Base-by-base conservation (phyloP, 1,139 yeast species). In the Magnusiomyces fungicola region DNA sequence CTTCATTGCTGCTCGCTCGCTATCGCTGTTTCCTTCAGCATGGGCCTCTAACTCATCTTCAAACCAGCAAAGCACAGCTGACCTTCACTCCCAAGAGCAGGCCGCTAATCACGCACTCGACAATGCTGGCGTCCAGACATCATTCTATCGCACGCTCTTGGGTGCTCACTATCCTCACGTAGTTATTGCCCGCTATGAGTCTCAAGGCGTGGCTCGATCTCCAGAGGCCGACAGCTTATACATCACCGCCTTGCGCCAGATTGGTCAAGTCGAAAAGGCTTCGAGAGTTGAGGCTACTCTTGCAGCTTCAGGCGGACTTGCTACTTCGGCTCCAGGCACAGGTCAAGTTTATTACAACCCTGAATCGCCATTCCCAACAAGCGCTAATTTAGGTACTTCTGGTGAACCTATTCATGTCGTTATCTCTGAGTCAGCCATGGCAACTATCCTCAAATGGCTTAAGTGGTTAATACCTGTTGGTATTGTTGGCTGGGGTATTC, bases 401-500 rank as follows among this genome's bases (percentile, higher is more conserved):
- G 71, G 71, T 43, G 89, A 83, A 53, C 98, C 98, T 1, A 78
- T 92, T 36, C 96, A 92, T 67, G 97, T 92, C 22, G 78, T 92
- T 33, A 88, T 92, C 21, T 81, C 92, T 21, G 97, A 90, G 63
- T 80, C 95, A 32, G 78, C 85, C 2, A 74, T 85, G 66, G 79
- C 89, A 2, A 75, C 88, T 43, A 68, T 88, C 46, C 79, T 95
- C 50, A 83, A 85, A 64, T 89, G 96, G 95, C 74, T 89, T 55
- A 86, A 87, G 66, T 88, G 96, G 94, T 69, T 88, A 50, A 75
- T 89, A 38, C 92, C 96, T 2, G 75, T 90, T 59, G 95, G 92
- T 10, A 54, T 73, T 78, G 57, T 67, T 75, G 55, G 78, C 82
- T 24, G 92, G 59, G 87, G 84, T 19, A 77, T 89, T 25, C 53